Conservation (phyloP, 163 green algal species). For the Scenedesmus sp. region DNA sequence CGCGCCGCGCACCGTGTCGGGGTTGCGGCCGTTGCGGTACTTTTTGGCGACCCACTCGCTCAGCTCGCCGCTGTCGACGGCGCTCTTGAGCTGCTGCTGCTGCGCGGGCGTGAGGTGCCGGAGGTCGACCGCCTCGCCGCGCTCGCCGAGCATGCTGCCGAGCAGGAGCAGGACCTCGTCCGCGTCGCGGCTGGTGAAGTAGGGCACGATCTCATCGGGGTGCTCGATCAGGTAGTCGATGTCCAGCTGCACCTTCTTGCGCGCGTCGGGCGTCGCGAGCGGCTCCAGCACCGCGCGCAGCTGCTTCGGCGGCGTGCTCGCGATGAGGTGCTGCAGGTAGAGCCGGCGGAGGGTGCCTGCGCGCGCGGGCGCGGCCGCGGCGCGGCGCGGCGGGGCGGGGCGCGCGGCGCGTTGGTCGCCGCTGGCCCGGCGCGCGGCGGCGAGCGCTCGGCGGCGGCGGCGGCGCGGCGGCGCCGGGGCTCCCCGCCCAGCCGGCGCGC, state of each 20-base stretch:
- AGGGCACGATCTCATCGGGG: slow-evolving; percentile 42
- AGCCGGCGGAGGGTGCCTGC: slow-evolving; percentile 29
- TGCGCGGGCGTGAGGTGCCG: neutral
- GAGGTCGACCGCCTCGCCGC: neutral
- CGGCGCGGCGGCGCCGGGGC: too few relatives aligned
- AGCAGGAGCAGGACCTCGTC: slow-evolving; percentile 32
- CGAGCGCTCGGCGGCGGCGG: too few relatives aligned
- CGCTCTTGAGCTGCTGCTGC: slow-evolving; percentile 25
- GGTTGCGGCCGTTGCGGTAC: slow-evolving; percentile 26
- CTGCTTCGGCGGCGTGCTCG: slow-evolving; percentile 10
- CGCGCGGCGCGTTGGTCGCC: too few relatives aligned
- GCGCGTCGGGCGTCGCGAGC: slow-evolving; percentile 17
- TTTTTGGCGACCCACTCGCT: slow-evolving; percentile 18
- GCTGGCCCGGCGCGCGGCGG: too few relatives aligned
- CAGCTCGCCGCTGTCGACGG: slow-evolving; percentile 17
- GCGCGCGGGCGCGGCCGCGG: neutral
- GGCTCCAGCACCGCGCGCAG: slow-evolving; percentile 15
- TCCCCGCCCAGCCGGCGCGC: neutral
- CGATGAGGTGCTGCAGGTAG: slow-evolving; percentile 36
- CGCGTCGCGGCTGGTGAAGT: slow-evolving; percentile 24
- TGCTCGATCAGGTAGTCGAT: slow-evolving; percentile 34
- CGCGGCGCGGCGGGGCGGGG: neutral
- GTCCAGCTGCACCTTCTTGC: slow-evolving; percentile 13
- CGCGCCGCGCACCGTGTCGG: slow-evolving; percentile 21
- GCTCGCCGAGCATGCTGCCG: slow-evolving; percentile 1